Evolutionary conservation across 2,329 filamentous ascomycete species (phyloP).

Genomic region (Mycosphaerella sp.): DNA sequence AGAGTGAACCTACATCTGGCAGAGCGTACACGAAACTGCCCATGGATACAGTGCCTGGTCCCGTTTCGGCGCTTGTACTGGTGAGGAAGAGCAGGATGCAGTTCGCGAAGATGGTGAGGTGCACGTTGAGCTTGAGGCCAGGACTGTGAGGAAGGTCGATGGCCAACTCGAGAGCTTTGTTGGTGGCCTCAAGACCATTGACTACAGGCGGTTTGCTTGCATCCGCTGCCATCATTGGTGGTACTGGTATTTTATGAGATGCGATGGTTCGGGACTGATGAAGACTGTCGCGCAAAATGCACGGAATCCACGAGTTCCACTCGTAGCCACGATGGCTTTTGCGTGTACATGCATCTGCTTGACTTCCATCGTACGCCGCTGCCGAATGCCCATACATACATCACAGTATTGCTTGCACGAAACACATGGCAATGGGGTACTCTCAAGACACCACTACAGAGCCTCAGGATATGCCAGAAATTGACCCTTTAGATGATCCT

Average conservation of each 20-base stretch:
- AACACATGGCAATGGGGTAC: background rate
- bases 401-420: background rate
- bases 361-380: too few species aligned
- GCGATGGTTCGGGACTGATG: background rate
- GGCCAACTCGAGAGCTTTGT: slow-evolving; percentile 49
- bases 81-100: slow-evolving; percentile 53
- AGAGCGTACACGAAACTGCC: slow-evolving; percentile 93
- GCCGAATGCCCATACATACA: too few species aligned
- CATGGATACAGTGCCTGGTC: slow-evolving; percentile 47
- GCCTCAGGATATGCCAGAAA: background rate
- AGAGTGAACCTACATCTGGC: slow-evolving; percentile 61
- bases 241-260: background rate
- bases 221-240: slow-evolving; percentile 22
- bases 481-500: slow-evolving; percentile 60
- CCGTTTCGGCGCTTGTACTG: slow-evolving; percentile 45
- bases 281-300: too few species aligned
- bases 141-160: slow-evolving; percentile 53
- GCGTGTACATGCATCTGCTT: too few species aligned
- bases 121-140: slow-evolving; percentile 53
- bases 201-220: slow-evolving; percentile 8
- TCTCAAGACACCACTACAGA: background rate
- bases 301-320: too few species aligned
- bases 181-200: slow-evolving; percentile 28
- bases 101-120: slow-evolving; percentile 50
- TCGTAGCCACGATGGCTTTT: too few species aligned